Evolutionary conservation across 2,329 filamentous ascomycete genomes (phyloP), one percentile per base, ranked within the genome.

Genomic region (Alternaria arbusti): DNA sequence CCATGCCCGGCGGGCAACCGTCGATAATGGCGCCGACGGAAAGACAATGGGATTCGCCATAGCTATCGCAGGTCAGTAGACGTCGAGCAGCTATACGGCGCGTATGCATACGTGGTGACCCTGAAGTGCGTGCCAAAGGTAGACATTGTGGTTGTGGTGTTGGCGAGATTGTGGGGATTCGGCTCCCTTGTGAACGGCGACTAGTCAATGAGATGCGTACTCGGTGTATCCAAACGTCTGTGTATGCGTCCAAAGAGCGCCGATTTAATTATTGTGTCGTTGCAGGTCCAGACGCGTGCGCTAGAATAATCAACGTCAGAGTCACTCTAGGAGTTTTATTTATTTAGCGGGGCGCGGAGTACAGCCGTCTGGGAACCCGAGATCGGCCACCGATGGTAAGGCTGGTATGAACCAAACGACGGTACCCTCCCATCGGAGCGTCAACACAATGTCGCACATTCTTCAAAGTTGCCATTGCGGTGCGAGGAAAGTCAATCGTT

Each of bases 11-110:
- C 36, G 95, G 96, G 77, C 89, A 92, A 73, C 94, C 94, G 79
- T 98, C 95, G 82, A 98, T 90, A 75, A 98, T 97, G 84, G 93
- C 96, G 77, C 94, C 94, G 75, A 98, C 94, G 30, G 91, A 95
- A 75, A 90, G 91, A 84, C 95, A 96, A 84, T 97, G 95, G 61
- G 92, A 96, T 82, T 94, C 91, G 79, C 91, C 91, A 84, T 92
- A 92, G 77, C 88, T 89, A 78, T 55, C 59, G 28, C 22, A 10
- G 30, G 20, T 74, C 56, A 74, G 76, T 61, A 59, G 61, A 56
- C 61, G 20, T 3, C 15, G 23, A 6, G 25, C 23, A 22, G 61
- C 26, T 51, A 49, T n/a, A 17, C 8, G 17, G n/a, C 8, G 32
- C 23, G 28, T 28, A 46, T 57, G 82, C 88, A 72, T 86, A 94